Conservation (phyloP, 2,329 filamentous ascomycete genomes). For the Aspergillus vadensis region DNA sequence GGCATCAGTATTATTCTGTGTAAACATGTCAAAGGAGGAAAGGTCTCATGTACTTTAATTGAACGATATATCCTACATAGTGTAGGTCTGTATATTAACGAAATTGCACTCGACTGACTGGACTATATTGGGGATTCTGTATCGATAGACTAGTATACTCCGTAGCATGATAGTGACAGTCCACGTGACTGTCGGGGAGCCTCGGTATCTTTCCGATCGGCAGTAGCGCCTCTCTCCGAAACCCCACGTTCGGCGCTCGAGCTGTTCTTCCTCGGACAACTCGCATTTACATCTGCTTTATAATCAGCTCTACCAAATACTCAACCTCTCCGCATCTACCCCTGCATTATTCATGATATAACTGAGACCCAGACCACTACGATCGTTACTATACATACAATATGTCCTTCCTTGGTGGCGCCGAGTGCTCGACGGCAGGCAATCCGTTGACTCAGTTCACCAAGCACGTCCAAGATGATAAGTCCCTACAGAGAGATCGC, state of each 20-base stretch:
- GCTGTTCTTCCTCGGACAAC: slow-evolving; percentile 10
- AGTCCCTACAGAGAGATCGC: slow-evolving; percentile 87
- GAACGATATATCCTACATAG: neutral
- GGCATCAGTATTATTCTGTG: too few species aligned
- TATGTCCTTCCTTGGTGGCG: slow-evolving; percentile 96
- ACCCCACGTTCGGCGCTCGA: slow-evolving; percentile 28
- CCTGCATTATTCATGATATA: slow-evolving; percentile 9
- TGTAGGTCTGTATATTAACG: too few species aligned
- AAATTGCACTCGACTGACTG: too few species aligned
- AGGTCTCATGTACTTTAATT: neutral
- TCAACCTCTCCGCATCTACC: neutral
- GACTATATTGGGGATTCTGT: neutral
- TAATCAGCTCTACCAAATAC: neutral
- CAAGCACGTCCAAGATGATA: slow-evolving; percentile 96
- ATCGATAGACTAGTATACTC: neutral
- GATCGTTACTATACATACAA: slow-evolving; percentile 23
- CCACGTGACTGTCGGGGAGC: slow-evolving; percentile 27
- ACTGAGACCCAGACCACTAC: neutral
- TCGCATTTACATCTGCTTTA: neutral
- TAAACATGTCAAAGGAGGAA: neutral
- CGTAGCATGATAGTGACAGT: neutral
- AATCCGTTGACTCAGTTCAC: slow-evolving; percentile 97
- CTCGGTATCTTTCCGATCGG: slow-evolving; percentile 27
- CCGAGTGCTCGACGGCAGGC: slow-evolving; percentile 93
- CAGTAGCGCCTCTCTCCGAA: slow-evolving; percentile 22